These are phyloP conservation scores for Zizania palustris DNA, from an alignment of 202 grass and related monocot genomes.

Conservation along the genomic window DNA sequence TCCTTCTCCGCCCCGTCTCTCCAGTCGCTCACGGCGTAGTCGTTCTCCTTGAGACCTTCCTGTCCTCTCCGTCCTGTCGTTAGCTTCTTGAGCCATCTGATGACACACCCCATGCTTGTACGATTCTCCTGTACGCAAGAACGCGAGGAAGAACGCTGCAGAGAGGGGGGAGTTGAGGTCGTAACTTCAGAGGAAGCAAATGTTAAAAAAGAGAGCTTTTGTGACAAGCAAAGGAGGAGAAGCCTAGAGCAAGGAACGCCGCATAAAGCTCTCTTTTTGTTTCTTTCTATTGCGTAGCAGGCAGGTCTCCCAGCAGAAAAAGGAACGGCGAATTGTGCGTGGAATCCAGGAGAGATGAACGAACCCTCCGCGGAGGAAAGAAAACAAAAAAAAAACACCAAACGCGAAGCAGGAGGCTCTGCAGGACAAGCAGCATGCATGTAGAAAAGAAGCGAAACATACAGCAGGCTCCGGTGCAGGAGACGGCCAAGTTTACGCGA, in stretches of 20 bases:
- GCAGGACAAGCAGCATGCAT: not conserved
- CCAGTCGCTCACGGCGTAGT: constrained; percentile 4
- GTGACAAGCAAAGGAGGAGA: not conserved
- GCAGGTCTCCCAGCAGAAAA: not conserved
- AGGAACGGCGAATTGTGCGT: not conserved
- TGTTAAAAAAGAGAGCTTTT: not conserved
- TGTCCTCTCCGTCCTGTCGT: constrained; percentile 51
- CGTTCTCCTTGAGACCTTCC: constrained; percentile 31
- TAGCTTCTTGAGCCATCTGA: constrained; percentile 73
- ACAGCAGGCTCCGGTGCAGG: constrained; percentile 4
- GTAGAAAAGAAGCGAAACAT: constrained; percentile 12
- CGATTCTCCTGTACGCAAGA: constrained; percentile 24
- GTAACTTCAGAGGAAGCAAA: not conserved
- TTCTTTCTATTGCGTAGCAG: constrained; percentile 9
- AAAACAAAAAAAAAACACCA: not conserved
- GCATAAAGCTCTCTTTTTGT: constrained; percentile 2
- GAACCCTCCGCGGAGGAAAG: not conserved
- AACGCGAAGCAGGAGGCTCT: not conserved
- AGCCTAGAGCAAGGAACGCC: constrained; percentile 17
- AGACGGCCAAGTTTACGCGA: constrained; percentile 32
- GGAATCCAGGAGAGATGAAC: constrained; percentile 1
- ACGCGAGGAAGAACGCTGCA: not conserved
- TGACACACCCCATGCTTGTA: constrained; percentile 52
- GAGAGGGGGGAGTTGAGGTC: not conserved
- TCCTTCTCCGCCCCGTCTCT: constrained; percentile 40